These are phyloP conservation scores for Penicillium sp. DNA, from an alignment of 2,329 filamentous ascomycete genomes.

Conservation along the genomic window DNA sequence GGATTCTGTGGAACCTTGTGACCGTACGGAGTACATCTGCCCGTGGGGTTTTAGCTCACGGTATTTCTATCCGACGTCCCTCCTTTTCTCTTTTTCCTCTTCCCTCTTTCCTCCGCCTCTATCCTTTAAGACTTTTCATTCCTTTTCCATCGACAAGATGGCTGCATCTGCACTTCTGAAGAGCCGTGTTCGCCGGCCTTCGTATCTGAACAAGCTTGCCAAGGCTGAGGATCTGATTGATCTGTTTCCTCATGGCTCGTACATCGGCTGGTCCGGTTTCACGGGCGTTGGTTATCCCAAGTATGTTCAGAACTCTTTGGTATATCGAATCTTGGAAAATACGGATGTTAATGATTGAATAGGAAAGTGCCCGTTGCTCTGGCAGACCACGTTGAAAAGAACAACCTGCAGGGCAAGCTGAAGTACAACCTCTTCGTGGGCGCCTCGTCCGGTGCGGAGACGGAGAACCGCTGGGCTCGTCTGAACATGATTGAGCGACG, in stretches of 20 bases:
- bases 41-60: conserved; percentile 14
- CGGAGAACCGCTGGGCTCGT: conserved; percentile 84
- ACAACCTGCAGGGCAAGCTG: conserved; percentile 74
- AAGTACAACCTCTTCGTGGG: conserved; percentile 86
- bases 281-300: conserved; percentile 88
- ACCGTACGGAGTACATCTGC: neutral
- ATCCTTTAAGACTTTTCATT: conserved; percentile 4
- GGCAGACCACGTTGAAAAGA: conserved; percentile 84
- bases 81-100: neutral
- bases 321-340: too few species aligned
- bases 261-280: conserved; percentile 87
- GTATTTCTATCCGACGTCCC: neutral
- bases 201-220: conserved; percentile 74
- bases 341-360: neutral
- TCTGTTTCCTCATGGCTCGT: conserved; percentile 77
- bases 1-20: neutral
- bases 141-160: conserved; percentile 30
- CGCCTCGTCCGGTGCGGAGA: conserved; percentile 83
- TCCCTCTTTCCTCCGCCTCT: conserved; percentile 4
- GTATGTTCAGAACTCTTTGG: conserved; percentile 44
- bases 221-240: conserved; percentile 74
- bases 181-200: conserved; percentile 68
- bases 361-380: conserved; percentile 80
- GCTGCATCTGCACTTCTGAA: conserved; percentile 68
- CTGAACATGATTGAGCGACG: conserved; percentile 87